Base-by-base conservation (phyloP, 768 basidiomycete species). In the Cystofilobasidium bisporidii region DNA sequence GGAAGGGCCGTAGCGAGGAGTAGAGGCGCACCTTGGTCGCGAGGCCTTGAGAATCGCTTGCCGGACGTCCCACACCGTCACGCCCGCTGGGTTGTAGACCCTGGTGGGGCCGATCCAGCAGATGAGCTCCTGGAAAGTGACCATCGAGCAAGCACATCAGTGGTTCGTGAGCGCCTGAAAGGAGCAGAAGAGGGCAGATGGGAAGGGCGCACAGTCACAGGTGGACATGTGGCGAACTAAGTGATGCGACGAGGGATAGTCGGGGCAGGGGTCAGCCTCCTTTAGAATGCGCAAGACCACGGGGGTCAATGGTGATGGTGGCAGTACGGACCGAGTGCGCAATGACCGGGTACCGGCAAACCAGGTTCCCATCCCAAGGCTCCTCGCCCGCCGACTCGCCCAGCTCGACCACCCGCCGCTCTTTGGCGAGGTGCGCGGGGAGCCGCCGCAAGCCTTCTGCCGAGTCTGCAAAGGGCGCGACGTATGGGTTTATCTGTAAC, bases 31-130 rank as follows among this genome's bases (percentile, higher is more conserved):
- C 48, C n/a, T 24, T 15, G 48, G n/a, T 24, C 48, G 22, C n/a
- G 48, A 24, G 8, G 48, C 48, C 2, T 20, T 10, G 48, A 60
- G 33, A 11, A 66, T 36, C 47, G 59, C 58, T 26, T 61, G 59
- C 9, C 65, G 45, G 24, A 55, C 65, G 48, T 66, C 65, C 58
- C 45, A 66, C 4, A 66, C 57, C 8, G 65, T 61, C 9, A 66
- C 47, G 9, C 65, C 65, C 0, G 38, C 32, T 11, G 65, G 58
- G 58, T 66, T 66, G 11, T 11, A 18, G 0, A 60, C 58, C 1
- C 5, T 22, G 9, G 60, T 66, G 4, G 57, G 50, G 2, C 65
- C 65, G 22, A 66, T 26, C 58, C 58, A 66, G 40, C 50, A 14
- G n/a, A 28, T 5, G 11, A 66, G 43, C 12, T 66, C 65, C 65